Base-by-base conservation (phyloP, 2,329 filamentous ascomycete species). In the Sarocladium oryzae region DNA sequence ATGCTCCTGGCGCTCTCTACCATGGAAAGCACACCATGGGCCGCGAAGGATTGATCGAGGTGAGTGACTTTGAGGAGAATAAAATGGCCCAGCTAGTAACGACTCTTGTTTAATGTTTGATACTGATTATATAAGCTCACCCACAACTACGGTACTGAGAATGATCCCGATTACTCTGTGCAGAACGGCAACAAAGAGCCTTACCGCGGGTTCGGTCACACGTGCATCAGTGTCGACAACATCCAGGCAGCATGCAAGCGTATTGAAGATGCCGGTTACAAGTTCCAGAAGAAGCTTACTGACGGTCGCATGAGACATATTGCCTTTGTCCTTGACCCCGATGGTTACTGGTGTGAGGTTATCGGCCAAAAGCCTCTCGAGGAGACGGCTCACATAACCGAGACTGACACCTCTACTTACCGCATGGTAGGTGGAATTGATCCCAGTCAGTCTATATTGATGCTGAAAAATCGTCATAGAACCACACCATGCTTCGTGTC, bases 401-500 rank as follows among this genome's bases (percentile, higher is more conserved):
- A 81, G 46, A 96, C 91, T 0, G 86, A 96, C 59, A 69, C 83
- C 0, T 66, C 69, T 16, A 88, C 82, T 28, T 97, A 97, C 68
- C 83, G 86, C 60, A 84, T 85, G 78, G 77, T 78, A 58, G 50
- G 66, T 20, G 7, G 11, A 20, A 13, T 20, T 21, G 16, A 20
- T 16, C n/a, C 16, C 36, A 3, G 11, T 40, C 36, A 6, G 5
- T 5, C 7, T 10, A 40, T 4, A 6, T 8, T 16, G 16, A 20
- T 7, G 36, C 18, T 40, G 6, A 40, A 8, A 6, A 13, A 3
- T 23, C n/a, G 8, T n/a, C 11, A 4, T 20, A 86, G 82, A 91
- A 93, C 71, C 88, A 93, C 72, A 90, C 88, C 52, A 97, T 97
- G 93, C 81, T 99, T 59, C 88, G 93, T 26, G 86, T 97, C 71